phyloP scores from a whole-genome alignment of 2,329 filamentous ascomycete genomes.

The Epichloe glyceriae region DNA sequence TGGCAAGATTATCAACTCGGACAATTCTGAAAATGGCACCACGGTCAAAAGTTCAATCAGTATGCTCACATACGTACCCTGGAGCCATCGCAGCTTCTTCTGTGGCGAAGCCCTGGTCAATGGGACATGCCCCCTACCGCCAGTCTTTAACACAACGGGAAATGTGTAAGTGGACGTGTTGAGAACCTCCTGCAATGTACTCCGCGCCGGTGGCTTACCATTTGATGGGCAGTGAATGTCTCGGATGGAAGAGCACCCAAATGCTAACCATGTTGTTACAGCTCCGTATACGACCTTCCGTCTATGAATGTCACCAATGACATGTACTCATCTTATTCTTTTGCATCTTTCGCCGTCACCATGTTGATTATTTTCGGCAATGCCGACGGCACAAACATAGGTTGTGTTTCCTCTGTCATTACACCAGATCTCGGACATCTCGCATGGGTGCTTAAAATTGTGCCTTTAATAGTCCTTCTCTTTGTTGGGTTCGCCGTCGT shows the following conservation, averaged over 20 bases:
- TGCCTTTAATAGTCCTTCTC: slow-evolving; percentile 67
- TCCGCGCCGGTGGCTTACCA: no score
- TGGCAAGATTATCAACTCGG: slow-evolving; percentile 66
- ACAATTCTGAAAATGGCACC: slow-evolving; percentile 48
- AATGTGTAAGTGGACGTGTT: slow-evolving; percentile 4
- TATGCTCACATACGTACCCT: slow-evolving; percentile 67
- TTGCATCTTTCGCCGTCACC: slow-evolving; percentile 66
- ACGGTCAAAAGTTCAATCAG: slow-evolving; percentile 62
- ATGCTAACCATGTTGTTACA: slow-evolving; percentile 1
- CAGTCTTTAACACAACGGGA: slow-evolving; percentile 45
- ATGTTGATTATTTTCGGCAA: slow-evolving; percentile 69
- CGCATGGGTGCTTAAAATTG: slow-evolving; percentile 55
- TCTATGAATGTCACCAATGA: slow-evolving; percentile 62
- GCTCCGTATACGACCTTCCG: slow-evolving; percentile 36
- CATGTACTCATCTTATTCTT: slow-evolving; percentile 72
- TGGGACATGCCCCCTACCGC: slow-evolving; percentile 59
- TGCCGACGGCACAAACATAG: slow-evolving; percentile 45
- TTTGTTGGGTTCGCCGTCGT: slow-evolving; percentile 73
- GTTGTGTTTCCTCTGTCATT: slow-evolving; percentile 68
- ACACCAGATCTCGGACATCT: slow-evolving; percentile 71
- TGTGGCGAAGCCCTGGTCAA: slow-evolving; percentile 49
- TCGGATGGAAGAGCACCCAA: slow-evolving; percentile 1
- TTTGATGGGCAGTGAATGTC: no score
- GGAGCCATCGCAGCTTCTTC: slow-evolving; percentile 43
- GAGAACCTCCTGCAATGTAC: neutral